Evolutionary conservation across 1,139 yeast genomes (phyloP), one percentile per base, ranked within the genome.

Genomic region (Chernovozyma aurita): DNA sequence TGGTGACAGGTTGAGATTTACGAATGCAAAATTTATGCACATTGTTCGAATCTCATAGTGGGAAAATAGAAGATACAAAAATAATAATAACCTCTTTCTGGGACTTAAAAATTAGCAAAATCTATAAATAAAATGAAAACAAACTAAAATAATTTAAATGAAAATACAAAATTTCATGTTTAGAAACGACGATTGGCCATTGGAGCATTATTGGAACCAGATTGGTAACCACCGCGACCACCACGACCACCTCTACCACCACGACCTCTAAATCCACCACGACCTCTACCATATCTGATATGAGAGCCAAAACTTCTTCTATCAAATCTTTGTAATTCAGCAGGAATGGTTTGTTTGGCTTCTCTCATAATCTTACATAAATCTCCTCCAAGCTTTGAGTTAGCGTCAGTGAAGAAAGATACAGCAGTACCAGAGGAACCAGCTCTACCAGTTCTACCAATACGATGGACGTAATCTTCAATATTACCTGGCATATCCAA

Each of bases 371-470:
- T 90, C 55, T 85, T 84, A 54, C 92, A 77, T 60, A 92, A 76
- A 56, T 88, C 95, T 52, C 87, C 85, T 50, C 98, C 97, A 65
- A 88, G 78, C 66, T 84, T 80, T 54, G 85, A 71, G 73, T 87
- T 86, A 47, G 75, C 90, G 47, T 81, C 85, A 40, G 97, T 88
- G 76, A 92, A 92, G 65, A 92, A 79, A 9, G 98, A 88, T 48
- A 90, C 80, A 42, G 98, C 97, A 45, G 95, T 88, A 74, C 98
- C 98, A 44, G 76, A 73, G 46, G 87, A 80, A 63, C 97, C 97
- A 48, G 97, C 98, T 79, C 98, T 87, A 63, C 98, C 98, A 46
- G 97, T 90, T 81, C 98, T 87, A 61, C 97, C 97, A 55, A 85
- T 85, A 65, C 95, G 78, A 64, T 85, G 95, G 43, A 92, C 97